Conservation (phyloP, 1,284 basidiomycete species). For the Anthracocystis setariae region DNA sequence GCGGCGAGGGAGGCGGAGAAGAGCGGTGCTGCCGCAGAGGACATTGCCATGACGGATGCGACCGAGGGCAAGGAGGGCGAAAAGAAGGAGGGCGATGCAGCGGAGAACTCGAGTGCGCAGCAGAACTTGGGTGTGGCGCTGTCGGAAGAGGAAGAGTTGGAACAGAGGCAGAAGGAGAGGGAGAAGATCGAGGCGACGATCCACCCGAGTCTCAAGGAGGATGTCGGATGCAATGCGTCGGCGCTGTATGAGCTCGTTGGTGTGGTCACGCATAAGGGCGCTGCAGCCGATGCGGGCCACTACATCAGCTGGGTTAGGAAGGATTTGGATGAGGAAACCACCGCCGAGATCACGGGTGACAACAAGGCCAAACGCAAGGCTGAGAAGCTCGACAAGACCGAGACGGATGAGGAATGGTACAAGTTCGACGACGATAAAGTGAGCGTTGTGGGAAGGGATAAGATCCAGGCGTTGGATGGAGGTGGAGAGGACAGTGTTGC, state of each 20-base stretch:
- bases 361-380: background rate
- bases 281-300: slow-evolving; percentile 90
- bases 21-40: slow-evolving; percentile 58
- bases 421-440: slow-evolving; percentile 67
- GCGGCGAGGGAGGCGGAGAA: slow-evolving; percentile 23
- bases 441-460: slow-evolving; percentile 55
- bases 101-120: background rate
- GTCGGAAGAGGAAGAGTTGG: slow-evolving; percentile 76
- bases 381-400: slow-evolving; percentile 29
- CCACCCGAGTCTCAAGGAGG: slow-evolving; percentile 75
- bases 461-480: slow-evolving; percentile 61
- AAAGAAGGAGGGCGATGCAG: slow-evolving; percentile 2
- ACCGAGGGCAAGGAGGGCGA: background rate
- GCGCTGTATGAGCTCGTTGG: slow-evolving; percentile 87
- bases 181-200: slow-evolving; percentile 70
- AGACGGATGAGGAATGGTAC: slow-evolving; percentile 64
- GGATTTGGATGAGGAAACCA: slow-evolving; percentile 35
- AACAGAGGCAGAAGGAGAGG: slow-evolving; percentile 63
- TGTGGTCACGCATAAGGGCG: slow-evolving; percentile 97
- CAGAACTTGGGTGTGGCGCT: slow-evolving; percentile 66
- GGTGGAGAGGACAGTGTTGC: slow-evolving; percentile 67
- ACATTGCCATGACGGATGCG: slow-evolving; percentile 74
- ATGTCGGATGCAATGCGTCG: slow-evolving; percentile 78
- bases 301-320: slow-evolving; percentile 83
- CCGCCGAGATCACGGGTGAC: background rate